Evolutionary conservation across 257 asterid species (phyloP).

Genomic region (Solanum appendiculatum): DNA sequence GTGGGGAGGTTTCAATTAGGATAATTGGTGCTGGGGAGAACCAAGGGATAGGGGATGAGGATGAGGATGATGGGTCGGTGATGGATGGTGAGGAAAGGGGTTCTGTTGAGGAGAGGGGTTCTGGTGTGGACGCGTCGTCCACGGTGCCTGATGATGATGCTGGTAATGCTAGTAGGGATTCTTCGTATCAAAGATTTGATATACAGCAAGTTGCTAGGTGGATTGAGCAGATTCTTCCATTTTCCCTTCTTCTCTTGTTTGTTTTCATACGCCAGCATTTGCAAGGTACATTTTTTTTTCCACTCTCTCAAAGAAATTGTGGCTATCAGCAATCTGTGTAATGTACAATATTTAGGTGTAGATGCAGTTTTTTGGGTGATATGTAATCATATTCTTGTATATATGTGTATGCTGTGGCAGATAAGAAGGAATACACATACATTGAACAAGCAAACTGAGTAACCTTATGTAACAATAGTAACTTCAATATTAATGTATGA

Average conservation of each 20-base stretch:
- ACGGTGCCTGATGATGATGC: slow-evolving; percentile 15
- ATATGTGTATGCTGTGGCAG: not conserved
- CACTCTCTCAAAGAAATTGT: not conserved
- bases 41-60: slow-evolving; percentile 23
- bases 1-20: slow-evolving; percentile 76
- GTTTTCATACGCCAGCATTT: slow-evolving; percentile 93
- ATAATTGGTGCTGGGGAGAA: slow-evolving; percentile 25
- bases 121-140: not conserved
- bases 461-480: not conserved
- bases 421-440: not conserved
- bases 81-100: slow-evolving; percentile 14
- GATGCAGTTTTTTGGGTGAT: not conserved
- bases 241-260: slow-evolving; percentile 63
- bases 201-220: slow-evolving; percentile 78
- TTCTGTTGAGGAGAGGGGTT: not conserved
- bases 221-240: slow-evolving; percentile 90
- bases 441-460: not conserved
- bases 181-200: slow-evolving; percentile 64
- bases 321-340: not conserved
- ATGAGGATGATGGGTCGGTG: slow-evolving; percentile 10
- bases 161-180: slow-evolving; percentile 27
- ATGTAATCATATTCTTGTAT: not conserved
- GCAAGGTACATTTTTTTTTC: slow-evolving; percentile 42
- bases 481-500: not conserved
- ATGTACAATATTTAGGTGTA: not conserved